Base-by-base conservation (phyloP, 2,329 filamentous ascomycete species). In the Mariannaea sp. region DNA sequence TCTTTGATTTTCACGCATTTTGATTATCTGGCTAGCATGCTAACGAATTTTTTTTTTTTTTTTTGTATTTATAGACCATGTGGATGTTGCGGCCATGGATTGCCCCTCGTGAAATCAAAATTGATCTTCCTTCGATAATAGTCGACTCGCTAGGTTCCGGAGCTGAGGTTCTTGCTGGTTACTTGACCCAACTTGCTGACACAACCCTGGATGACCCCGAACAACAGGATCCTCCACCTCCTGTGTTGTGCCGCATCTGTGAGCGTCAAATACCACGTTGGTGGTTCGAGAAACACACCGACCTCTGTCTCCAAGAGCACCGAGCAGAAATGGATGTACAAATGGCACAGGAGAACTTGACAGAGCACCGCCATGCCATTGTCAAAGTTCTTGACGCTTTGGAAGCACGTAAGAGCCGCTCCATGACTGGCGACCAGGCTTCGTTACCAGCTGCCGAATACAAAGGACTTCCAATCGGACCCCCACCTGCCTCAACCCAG, bases 221-320 rank as follows among this genome's bases (percentile, higher is more conserved):
- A 43, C 85, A 87, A 65, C 87, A 92, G 69, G 86, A 91, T 8
- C 90, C 91, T 5, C 90, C 91, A 3, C 92, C 93, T 0, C 90
- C 92, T 1, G 88, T 97, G 4, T 82, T 99, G 13, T 99, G 94
- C 72, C 91, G 94, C 46, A 97, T 99, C 49, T 99, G 94, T 71
- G 94, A 99, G 70, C 90, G 94, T 48, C 91, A 97, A 58, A 97
- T 99, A 56, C 91, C 91, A 4, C 92, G 93, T 1, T 99, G 94
- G 94, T 99, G 94, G 95, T 99, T 99, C 65, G 94, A 99, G 74
- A 99, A 97, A 72, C 94, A 99, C 70, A 96, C 93, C 2, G 95
- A 99, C 66, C 77, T 97, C 16, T 99, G 94, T 68, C 79, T 97
- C 49, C 92, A 97, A 70, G 94, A 99, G 70, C 94, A 99, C 69